These are phyloP conservation scores for Chlorella sp. DNA, from an alignment of 139 green algal genomes.

Conservation along the genomic window DNA sequence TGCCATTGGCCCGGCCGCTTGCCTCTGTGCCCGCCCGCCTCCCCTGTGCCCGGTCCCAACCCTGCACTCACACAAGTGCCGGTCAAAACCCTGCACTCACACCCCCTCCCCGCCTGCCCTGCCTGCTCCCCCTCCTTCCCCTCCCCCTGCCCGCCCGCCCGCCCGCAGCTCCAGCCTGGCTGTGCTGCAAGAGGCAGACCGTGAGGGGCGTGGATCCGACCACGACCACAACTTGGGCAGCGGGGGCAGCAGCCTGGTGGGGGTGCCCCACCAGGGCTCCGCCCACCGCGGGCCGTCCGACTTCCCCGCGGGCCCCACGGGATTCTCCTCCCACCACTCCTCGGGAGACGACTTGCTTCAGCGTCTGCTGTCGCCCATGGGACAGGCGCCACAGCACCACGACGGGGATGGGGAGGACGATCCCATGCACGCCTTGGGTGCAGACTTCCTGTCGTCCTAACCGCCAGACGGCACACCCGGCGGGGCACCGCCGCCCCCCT, in stretches of 20 bases:
- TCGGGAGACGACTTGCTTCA: slow-evolving; percentile 34
- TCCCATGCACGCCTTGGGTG: slow-evolving; percentile 6
- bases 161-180: slow-evolving; percentile 30
- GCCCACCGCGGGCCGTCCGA: background rate
- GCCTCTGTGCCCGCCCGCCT: too few relatives aligned
- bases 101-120: background rate
- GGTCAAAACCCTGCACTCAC: too few relatives aligned
- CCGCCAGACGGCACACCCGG: too few relatives aligned
- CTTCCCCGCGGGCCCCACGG: background rate
- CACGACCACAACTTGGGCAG: background rate
- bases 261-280: background rate
- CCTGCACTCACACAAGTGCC: too few relatives aligned
- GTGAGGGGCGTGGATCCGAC: background rate
- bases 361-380: slow-evolving; percentile 23
- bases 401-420: background rate
- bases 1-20: too few relatives aligned
- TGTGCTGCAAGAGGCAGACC: slow-evolving; percentile 5
- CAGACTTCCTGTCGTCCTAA: background rate
- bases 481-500: too few relatives aligned
- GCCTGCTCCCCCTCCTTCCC: background rate
- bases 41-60: too few relatives aligned
- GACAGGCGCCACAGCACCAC: background rate
- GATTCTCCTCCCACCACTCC: background rate
- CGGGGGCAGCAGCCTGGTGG: background rate
- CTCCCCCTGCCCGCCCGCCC: background rate